phyloP scores from a whole-genome alignment of 768 basidiomycete genomes.

The Russula earlei region DNA sequence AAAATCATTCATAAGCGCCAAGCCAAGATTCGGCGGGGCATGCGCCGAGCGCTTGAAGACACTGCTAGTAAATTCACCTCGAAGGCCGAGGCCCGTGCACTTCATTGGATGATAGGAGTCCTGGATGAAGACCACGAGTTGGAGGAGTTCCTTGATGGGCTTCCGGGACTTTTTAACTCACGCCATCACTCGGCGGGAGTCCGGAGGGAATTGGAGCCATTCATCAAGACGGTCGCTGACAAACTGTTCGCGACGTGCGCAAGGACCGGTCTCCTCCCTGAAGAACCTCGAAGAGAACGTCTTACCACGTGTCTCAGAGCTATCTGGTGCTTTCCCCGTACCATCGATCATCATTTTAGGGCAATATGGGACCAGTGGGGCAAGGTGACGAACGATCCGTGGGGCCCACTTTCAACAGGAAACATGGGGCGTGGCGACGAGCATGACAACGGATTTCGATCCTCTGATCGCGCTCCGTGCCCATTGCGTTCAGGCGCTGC shows the following conservation, averaged over 20 bases:
- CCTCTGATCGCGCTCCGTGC: conserved; percentile 3
- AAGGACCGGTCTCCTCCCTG: background rate
- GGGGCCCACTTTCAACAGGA: conserved; percentile 8
- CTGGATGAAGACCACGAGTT: conserved; percentile 11
- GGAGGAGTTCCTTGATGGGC: conserved; percentile 7
- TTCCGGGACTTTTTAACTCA: conserved; percentile 1
- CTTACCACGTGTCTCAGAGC: background rate
- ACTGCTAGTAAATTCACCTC: background rate
- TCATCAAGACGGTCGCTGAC: background rate
- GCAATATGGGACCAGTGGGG: conserved; percentile 1
- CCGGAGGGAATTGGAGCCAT: background rate
- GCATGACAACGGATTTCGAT: background rate
- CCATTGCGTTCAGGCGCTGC: conserved; percentile 6
- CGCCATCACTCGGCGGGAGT: background rate
- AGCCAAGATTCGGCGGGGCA: background rate
- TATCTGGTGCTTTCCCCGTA: conserved; percentile 2
- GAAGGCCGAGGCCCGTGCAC: background rate
- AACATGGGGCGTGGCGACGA: conserved; percentile 2
- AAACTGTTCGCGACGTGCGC: conserved; percentile 1
- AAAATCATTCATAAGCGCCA: background rate
- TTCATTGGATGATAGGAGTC: background rate
- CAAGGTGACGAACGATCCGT: background rate
- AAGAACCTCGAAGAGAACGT: background rate
- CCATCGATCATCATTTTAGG: background rate
- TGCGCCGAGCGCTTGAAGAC: conserved; percentile 5